Evolutionary conservation across 306 rosid genomes (phyloP).

Genomic region (Fragaria nilgerrensis): DNA sequence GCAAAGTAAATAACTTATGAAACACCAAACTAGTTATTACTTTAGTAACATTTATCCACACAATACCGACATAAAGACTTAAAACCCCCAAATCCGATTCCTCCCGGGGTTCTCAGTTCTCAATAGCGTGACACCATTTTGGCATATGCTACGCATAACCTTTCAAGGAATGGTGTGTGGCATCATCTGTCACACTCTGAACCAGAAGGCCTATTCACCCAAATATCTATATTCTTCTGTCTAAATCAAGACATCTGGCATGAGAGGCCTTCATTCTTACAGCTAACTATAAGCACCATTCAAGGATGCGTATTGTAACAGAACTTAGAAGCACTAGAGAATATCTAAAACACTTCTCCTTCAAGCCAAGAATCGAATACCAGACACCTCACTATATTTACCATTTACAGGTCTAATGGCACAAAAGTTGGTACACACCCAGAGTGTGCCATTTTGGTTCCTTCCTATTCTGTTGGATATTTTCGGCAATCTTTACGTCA

Average conservation of each 20-base stretch:
- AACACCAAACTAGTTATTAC: background rate
- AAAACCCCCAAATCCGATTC: background rate
- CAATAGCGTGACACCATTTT: background rate
- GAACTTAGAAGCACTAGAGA: background rate
- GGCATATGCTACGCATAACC: background rate
- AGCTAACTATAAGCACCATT: background rate
- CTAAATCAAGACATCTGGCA: background rate
- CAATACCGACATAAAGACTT: background rate
- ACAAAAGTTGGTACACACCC: background rate
- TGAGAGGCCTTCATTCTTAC: background rate
- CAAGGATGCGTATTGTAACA: background rate
- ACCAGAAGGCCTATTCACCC: slow-evolving; percentile 8
- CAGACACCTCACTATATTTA: slow-evolving; percentile 5
- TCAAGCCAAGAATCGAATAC: slow-evolving; percentile 2
- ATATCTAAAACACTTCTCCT: slow-evolving; percentile 2
- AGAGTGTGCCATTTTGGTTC: slow-evolving; percentile 36
- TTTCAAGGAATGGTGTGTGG: background rate
- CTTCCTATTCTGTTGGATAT: background rate
- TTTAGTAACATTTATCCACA: background rate
- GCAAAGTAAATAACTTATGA: background rate
- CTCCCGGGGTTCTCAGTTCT: background rate
- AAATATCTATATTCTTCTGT: slow-evolving; percentile 3
- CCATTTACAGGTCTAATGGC: background rate
- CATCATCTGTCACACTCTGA: slow-evolving; percentile 16
- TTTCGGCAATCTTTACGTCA: background rate